These are phyloP conservation scores for Phylloboletellus chloephorus DNA, from an alignment of 1,284 basidiomycete genomes.

Conservation along the genomic window DNA sequence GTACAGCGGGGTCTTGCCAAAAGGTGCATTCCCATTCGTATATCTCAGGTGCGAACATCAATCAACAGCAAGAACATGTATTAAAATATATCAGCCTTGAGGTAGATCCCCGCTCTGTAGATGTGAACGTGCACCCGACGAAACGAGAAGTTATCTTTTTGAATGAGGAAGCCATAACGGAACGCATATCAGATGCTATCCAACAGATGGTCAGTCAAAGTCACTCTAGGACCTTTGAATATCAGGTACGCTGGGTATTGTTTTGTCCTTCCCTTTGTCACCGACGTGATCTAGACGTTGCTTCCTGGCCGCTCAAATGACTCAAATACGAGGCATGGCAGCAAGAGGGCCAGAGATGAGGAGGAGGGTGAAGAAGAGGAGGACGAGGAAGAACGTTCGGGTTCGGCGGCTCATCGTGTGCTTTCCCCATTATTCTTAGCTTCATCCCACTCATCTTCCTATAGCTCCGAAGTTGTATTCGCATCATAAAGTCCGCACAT, in stretches of 20 bases:
- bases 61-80: not conserved
- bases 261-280: not conserved
- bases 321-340: conserved; percentile 39
- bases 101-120: conserved; percentile 84
- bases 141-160: conserved; percentile 96
- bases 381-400: conserved; percentile 13
- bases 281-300: conserved; percentile 45
- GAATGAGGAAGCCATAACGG: conserved; percentile 86
- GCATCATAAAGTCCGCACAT: conserved; percentile 91
- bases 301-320: conserved; percentile 49
- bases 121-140: conserved; percentile 98
- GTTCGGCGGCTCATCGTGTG: conserved; percentile 18
- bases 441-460: conserved; percentile 10
- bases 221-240: conserved; percentile 71
- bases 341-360: conserved; percentile 34
- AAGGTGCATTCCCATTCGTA: conserved; percentile 86
- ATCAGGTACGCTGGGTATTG: conserved; percentile 53
- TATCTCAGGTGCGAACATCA: conserved; percentile 69
- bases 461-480: conserved; percentile 54
- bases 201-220: conserved; percentile 67
- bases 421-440: not conserved
- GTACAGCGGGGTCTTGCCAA: conserved; percentile 85
- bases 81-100: conserved; percentile 49
- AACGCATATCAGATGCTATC: conserved; percentile 71
- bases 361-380: conserved; percentile 33